Base-by-base conservation (phyloP, 768 basidiomycete species). In the Suillus americanus region DNA sequence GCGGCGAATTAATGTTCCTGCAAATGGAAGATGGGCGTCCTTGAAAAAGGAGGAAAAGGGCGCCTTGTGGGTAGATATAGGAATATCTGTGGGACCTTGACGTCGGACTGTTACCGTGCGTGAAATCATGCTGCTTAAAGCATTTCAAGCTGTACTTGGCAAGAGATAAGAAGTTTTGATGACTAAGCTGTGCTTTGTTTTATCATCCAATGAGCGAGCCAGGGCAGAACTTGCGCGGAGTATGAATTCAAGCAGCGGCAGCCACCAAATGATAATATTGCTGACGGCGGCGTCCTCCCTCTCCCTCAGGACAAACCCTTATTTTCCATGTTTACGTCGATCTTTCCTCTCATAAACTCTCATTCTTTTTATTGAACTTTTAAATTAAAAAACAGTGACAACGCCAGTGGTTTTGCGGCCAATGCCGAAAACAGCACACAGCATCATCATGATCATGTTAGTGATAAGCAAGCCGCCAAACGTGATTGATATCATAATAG, bases 41-140 rank as follows among this genome's bases (percentile, higher is more conserved):
- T 54, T 23, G 48, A n/a, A 62, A 56, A 50, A 33, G 28, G 38
- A n/a, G 25, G 1, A 14, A 41, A 40, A 41, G 35, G 38, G 13
- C 30, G 38, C 28, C 23, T 20, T 20, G 50, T 40, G 46, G 25
- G 33, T 37, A 68, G 62, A 73, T 73, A 74, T 73, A 75, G 20
- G 53, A 13, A 57, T 28, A 8, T 13, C 41, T 70, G 71, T 73
- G 73, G 64, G 66, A 73, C 65, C 65, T 63, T 45, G 16, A 43
- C 41, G 41, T 43, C 41, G 41, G 41, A 23, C 5, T 56, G 60
- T 71, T 20, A 65, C 66, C 67, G 62, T 30, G 10, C 9, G 38
- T 37, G 13, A 57, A 41, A 25, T 33, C 30, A 63, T 61, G n/a
- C 62, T 10, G 9, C 25, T 13, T 25, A 23, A 48, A 35, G 35